phyloP scores from a whole-genome alignment of 2,329 filamentous ascomycete genomes.

The Epicoccum nigrum region DNA sequence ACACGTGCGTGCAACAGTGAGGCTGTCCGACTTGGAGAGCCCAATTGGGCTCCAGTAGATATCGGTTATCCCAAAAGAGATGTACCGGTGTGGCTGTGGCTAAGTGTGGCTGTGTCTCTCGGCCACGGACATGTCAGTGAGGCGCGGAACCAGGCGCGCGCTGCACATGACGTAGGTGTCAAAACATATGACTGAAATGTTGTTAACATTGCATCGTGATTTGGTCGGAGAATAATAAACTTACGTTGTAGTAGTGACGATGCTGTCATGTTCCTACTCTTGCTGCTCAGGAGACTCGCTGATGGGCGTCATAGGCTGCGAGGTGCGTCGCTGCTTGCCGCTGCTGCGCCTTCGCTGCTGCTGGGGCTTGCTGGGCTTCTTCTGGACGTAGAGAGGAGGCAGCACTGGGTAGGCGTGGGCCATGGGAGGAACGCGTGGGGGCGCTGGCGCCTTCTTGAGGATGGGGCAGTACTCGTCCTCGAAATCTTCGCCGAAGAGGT shows the following conservation, averaged over 20 bases:
- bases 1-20: slow-evolving; percentile 2
- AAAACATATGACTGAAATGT: slow-evolving; percentile 23
- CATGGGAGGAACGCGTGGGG: slow-evolving; percentile 46
- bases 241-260: slow-evolving; percentile 21
- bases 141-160: slow-evolving; percentile 19
- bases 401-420: slow-evolving; percentile 46
- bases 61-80: slow-evolving; percentile 8
- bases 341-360: slow-evolving; percentile 44
- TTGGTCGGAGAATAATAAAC: slow-evolving; percentile 13
- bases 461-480: slow-evolving; percentile 43
- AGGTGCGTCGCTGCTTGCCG: slow-evolving; percentile 47
- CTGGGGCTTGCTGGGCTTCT: slow-evolving; percentile 51
- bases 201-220: slow-evolving; percentile 22
- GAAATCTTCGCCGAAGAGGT: slow-evolving; percentile 49
- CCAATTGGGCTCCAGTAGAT: not conserved
- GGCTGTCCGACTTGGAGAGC: slow-evolving; percentile 4
- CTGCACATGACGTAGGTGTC: slow-evolving; percentile 19
- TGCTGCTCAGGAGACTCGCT: slow-evolving; percentile 48
- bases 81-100: not conserved
- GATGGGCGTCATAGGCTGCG: slow-evolving; percentile 52
- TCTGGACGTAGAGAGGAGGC: slow-evolving; percentile 48
- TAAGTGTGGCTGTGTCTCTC: slow-evolving; percentile 2
- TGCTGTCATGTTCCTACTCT: slow-evolving; percentile 34
- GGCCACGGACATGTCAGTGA: slow-evolving; percentile 14
- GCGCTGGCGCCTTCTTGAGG: slow-evolving; percentile 49